Conservation (phyloP, 306 rosid genomes). For the Cercis canadensis region DNA sequence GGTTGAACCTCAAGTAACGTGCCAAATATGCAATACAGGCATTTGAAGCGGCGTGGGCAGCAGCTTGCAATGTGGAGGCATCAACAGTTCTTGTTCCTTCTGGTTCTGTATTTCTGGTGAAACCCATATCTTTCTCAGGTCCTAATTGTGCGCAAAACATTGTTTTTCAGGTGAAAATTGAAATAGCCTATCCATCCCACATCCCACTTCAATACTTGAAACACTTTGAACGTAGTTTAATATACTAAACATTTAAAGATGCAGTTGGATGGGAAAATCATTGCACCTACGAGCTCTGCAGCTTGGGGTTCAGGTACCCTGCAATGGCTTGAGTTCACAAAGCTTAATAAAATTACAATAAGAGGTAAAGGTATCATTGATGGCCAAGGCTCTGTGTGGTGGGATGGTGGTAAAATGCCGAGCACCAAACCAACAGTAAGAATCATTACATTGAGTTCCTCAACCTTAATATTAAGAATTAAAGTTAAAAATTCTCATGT, state of each 20-base stretch:
- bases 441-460: not conserved
- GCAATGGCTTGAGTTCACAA: conserved; percentile 74
- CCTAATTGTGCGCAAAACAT: conserved; percentile 58
- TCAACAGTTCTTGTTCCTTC: conserved; percentile 73
- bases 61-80: conserved; percentile 65
- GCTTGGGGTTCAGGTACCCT: conserved; percentile 73
- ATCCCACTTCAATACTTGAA: not conserved
- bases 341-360: conserved; percentile 56
- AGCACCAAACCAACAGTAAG: conserved; percentile 71
- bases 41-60: conserved; percentile 71
- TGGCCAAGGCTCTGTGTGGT: conserved; percentile 87
- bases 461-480: not conserved
- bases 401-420: conserved; percentile 57
- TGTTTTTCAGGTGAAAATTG: conserved; percentile 63
- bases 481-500: not conserved
- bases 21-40: conserved; percentile 48
- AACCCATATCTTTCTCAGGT: conserved; percentile 68
- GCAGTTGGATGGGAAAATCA: conserved; percentile 75
- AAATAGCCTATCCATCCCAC: not conserved
- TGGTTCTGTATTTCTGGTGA: conserved; percentile 67
- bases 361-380: conserved; percentile 78
- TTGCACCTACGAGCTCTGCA: conserved; percentile 65
- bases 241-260: not conserved
- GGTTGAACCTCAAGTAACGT: conserved; percentile 1
- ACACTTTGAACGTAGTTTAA: conserved; percentile 1